Evolutionary conservation across 371 early-diverging fungal species (phyloP).

Genomic region (Parasitella parasitica): DNA sequence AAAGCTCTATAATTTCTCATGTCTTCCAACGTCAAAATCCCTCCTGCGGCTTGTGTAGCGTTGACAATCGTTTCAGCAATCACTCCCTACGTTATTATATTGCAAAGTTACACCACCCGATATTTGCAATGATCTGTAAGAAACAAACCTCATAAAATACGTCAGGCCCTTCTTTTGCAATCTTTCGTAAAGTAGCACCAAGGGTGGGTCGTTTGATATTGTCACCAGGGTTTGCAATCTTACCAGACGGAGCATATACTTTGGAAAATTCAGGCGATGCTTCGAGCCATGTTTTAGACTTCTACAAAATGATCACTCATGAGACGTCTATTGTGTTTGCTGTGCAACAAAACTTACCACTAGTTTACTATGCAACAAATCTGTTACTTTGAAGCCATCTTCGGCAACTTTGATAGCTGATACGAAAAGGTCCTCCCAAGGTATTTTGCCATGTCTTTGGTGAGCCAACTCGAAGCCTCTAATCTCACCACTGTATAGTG

Average conservation of each 20-base stretch:
- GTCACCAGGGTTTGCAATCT: slow-evolving; percentile 68
- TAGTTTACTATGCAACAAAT: slow-evolving; percentile 57
- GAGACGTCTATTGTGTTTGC: neutral
- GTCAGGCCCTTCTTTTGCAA: slow-evolving; percentile 79
- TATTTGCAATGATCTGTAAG: neutral
- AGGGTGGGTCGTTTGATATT: slow-evolving; percentile 70
- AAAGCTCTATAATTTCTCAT: slow-evolving; percentile 69
- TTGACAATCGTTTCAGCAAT: slow-evolving; percentile 83
- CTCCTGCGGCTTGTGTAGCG: slow-evolving; percentile 70
- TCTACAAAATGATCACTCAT: slow-evolving; percentile 15
- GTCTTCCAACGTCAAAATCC: slow-evolving; percentile 84
- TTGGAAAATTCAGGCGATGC: slow-evolving; percentile 39
- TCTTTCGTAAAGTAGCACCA: slow-evolving; percentile 77
- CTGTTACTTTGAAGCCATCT: slow-evolving; percentile 77
- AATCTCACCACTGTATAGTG: slow-evolving; percentile 78
- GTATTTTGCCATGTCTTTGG: slow-evolving; percentile 73
- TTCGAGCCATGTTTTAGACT: slow-evolving; percentile 37
- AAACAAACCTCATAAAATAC: slow-evolving; percentile 77
- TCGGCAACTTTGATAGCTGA: slow-evolving; percentile 79
- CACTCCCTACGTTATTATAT: slow-evolving; percentile 50
- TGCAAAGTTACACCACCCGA: neutral
- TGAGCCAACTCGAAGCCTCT: slow-evolving; percentile 87
- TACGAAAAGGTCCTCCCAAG: slow-evolving; percentile 85
- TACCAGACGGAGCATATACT: slow-evolving; percentile 74
- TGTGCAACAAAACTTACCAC: slow-evolving; percentile 18